Evolutionary conservation across 176 grass and related monocot species (phyloP).

Genomic region (Eleusine indica): DNA sequence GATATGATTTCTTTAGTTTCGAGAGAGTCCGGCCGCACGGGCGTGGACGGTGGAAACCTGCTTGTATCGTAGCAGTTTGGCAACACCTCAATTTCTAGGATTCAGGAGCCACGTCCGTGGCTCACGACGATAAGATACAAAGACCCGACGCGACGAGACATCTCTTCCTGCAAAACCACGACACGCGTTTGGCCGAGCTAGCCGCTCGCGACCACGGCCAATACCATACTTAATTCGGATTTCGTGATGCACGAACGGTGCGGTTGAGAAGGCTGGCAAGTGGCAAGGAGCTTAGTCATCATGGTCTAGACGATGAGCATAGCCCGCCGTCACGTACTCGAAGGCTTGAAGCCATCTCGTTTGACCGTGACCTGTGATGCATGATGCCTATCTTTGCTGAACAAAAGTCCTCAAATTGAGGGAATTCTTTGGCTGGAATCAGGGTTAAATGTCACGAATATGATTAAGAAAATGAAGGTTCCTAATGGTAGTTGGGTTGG

Average conservation of each 20-base stretch:
- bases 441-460: not conserved
- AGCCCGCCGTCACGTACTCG: not conserved
- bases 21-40: constrained; percentile 20
- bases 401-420: not conserved
- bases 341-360: constrained; percentile 33
- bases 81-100: not conserved
- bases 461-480: not conserved
- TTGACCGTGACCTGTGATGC: not conserved
- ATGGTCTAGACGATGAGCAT: not conserved
- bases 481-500: not conserved
- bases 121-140: not conserved
- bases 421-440: not conserved
- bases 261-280: not conserved
- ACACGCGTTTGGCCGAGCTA: not conserved
- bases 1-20: not conserved
- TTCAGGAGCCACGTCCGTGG: not conserved
- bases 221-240: not conserved
- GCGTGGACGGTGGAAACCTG: constrained; percentile 20
- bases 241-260: not conserved
- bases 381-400: constrained; percentile 3
- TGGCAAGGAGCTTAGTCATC: not conserved
- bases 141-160: not conserved
- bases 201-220: not conserved
- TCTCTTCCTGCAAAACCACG: not conserved
- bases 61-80: not conserved